Base-by-base conservation (phyloP, 1,284 basidiomycete species). In the Agaricales sp. region DNA sequence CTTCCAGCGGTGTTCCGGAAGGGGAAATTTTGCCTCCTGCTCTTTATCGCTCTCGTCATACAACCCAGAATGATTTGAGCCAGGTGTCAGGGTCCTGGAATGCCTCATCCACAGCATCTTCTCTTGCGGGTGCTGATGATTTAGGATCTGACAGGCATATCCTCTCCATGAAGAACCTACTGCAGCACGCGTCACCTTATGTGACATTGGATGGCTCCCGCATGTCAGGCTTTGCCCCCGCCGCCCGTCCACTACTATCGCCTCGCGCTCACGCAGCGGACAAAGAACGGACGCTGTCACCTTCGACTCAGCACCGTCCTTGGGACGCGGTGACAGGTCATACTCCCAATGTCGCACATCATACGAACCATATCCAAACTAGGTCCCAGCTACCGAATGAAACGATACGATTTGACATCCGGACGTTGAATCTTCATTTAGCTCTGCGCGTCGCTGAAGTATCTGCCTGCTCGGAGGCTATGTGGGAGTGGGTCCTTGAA, bases 401-500 rank as follows among this genome's bases (percentile, higher is more conserved):
- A 43, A 69, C 62, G 6, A 58, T 80, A 52, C 65, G 72, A 43
- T 65, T 82, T 23, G 81, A 85, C 61, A 53, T 77, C 48, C 67
- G 70, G 50, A 69, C 71, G 4, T 60, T 83, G 49, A 79, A 80
- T 56, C 60, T 83, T 51, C 80, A 82, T 60, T 67, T 87, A 20
- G 65, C 71, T 16, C 53, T 77, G 52, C 69, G 78, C 13, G 72
- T 74, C 3, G 68, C 73, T 48, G 82, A 83, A 57, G 69, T 85
- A 16, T 54, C 82, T 4, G 80, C 70, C 12, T 85, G 82, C 55
- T 69, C 77, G 0, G 83, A 86, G 62, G 68, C 77, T 24, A 86
- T 86, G 82, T 87, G 83, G 83, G 80, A 81, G 49, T 85, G 78
- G 75, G 72, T 85, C 3, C 55, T 66, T 18, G 70, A 72, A 24